These are phyloP conservation scores for Nicotiana rustica DNA, from an alignment of 305 asterid genomes.

Conservation along the genomic window DNA sequence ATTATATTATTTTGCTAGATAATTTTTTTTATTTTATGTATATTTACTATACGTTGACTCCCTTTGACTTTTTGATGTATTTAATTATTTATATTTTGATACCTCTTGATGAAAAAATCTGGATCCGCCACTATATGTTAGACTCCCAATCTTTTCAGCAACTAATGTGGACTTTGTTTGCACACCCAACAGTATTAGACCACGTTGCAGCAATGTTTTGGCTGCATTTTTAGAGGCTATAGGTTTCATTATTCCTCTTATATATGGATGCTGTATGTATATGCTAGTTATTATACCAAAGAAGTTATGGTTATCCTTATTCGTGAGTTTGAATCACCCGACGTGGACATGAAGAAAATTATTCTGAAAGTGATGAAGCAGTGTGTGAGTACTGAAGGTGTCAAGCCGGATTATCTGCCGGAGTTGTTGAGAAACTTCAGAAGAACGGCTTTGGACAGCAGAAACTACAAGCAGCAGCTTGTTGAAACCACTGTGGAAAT, in stretches of 20 bases:
- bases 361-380: slow-evolving; percentile 93
- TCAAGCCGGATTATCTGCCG: not conserved
- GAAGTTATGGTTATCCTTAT: slow-evolving; percentile 88
- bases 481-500: slow-evolving; percentile 94
- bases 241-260: slow-evolving; percentile 88
- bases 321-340: slow-evolving; percentile 70
- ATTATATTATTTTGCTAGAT: too few species aligned
- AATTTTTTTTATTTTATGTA: too few species aligned
- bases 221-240: slow-evolving; percentile 89
- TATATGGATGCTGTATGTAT: slow-evolving; percentile 65
- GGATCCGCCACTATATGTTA: too few species aligned
- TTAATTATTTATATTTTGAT: too few species aligned
- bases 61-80: too few species aligned
- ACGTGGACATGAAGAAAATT: slow-evolving; percentile 36
- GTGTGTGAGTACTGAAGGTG: slow-evolving; percentile 76
- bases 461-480: slow-evolving; percentile 53
- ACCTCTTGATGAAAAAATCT: too few species aligned
- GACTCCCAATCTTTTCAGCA: too few species aligned
- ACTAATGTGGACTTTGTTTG: too few species aligned
- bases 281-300: slow-evolving; percentile 87
- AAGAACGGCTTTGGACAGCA: too few species aligned
- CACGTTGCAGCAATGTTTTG: slow-evolving; percentile 65
- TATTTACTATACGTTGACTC: too few species aligned
- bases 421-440: too few species aligned
- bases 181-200: too few species aligned